These are phyloP conservation scores for Phanerochaete carnosa DNA, from an alignment of 768 basidiomycete genomes.

Conservation along the genomic window DNA sequence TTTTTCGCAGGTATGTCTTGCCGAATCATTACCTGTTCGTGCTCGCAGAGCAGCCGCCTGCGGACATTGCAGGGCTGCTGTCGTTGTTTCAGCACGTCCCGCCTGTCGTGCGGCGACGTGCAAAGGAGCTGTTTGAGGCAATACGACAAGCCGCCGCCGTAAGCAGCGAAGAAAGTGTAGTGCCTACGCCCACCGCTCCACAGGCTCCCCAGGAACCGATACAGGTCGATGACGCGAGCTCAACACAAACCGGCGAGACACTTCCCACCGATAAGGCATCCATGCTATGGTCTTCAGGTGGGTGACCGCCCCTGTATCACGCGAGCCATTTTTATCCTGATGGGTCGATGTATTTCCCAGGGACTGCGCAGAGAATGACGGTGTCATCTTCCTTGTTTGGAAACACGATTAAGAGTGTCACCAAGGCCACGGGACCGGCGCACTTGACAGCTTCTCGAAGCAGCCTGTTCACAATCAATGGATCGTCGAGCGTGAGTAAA, in stretches of 20 bases:
- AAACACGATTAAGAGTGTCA: background rate
- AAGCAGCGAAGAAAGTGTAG: background rate
- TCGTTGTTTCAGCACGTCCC: conserved; percentile 58
- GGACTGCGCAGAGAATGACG: background rate
- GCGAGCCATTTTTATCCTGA: background rate
- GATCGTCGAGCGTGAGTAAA: conserved; percentile 3
- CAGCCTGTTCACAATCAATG: conserved; percentile 35
- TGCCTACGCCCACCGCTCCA: background rate
- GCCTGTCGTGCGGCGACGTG: conserved; percentile 57
- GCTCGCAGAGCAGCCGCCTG: conserved; percentile 68
- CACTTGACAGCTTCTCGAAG: conserved; percentile 33
- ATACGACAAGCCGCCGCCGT: conserved; percentile 41
- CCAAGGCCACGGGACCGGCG: background rate
- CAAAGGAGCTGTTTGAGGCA: conserved; percentile 62
- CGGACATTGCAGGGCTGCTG: conserved; percentile 59
- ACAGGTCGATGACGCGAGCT: background rate
- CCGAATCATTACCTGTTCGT: conserved; percentile 73
- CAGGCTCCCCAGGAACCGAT: conserved; percentile 1
- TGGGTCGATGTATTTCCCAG: background rate
- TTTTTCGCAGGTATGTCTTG: conserved; percentile 71
- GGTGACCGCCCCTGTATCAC: background rate
- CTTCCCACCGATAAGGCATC: background rate
- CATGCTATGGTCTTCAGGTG: background rate
- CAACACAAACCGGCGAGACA: background rate
- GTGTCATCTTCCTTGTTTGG: conserved; percentile 20